Evolutionary conservation across 2,329 filamentous ascomycete genomes (phyloP).

Genomic region (Pestalotiopsis fici): DNA sequence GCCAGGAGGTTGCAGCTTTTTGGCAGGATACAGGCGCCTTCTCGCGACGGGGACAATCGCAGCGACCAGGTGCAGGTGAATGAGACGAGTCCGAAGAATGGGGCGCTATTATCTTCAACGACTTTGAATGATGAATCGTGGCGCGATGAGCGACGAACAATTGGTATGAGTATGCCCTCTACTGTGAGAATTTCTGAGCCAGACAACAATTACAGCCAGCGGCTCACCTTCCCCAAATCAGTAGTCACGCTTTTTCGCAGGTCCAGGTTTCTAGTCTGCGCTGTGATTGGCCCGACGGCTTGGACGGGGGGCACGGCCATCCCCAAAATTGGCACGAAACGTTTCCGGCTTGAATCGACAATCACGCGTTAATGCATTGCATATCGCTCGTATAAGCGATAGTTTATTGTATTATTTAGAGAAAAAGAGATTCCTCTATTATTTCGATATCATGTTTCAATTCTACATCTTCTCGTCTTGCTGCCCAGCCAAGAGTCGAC

Average conservation of each 20-base stretch:
- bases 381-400: not conserved
- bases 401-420: not conserved
- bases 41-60: not conserved
- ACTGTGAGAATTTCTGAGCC: conserved; percentile 31
- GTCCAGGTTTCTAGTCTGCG: not conserved
- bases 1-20: conserved; percentile 6
- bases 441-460: not conserved
- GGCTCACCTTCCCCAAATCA: conserved; percentile 13
- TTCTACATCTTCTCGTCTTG: not conserved
- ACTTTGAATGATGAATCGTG: not conserved
- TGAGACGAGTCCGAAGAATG: conserved; percentile 10
- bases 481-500: not conserved
- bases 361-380: not conserved
- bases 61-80: conserved; percentile 7
- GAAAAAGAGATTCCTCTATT: not conserved
- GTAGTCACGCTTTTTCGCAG: conserved; percentile 12
- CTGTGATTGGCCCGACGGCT: conserved; percentile 1
- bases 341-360: not conserved
- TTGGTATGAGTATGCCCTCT: conserved; percentile 20
- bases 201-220: conserved; percentile 24
- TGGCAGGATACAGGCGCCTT: not conserved
- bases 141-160: conserved; percentile 17
- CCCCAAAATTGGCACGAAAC: conserved; percentile 3
- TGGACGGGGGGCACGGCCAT: not conserved
- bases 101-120: not conserved